Conservation (phyloP, 768 basidiomycete species). For the Pholiota conissans region DNA sequence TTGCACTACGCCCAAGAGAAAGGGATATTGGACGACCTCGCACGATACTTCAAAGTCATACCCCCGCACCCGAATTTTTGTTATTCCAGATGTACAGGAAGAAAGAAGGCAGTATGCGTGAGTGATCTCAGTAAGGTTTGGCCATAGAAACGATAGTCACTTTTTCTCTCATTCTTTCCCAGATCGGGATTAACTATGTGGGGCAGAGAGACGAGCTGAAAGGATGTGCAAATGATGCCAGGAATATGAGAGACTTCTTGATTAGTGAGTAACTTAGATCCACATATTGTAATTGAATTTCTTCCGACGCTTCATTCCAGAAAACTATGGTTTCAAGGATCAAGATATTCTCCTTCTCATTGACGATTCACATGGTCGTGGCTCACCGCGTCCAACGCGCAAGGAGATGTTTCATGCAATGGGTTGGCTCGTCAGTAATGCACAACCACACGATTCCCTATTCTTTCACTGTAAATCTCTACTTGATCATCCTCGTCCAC, state of each 20-base stretch:
- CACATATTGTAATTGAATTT: neutral
- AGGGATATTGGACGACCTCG: constrained; percentile 10
- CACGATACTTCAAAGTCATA: constrained; percentile 12
- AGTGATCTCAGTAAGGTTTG: too few relatives aligned
- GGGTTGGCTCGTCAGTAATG: constrained; percentile 65
- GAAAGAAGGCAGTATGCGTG: constrained; percentile 82
- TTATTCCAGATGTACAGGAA: constrained; percentile 80
- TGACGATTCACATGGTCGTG: constrained; percentile 43
- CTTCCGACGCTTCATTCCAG: constrained; percentile 7
- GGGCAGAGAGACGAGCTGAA: constrained; percentile 64
- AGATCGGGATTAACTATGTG: constrained; percentile 82
- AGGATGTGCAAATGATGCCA: constrained; percentile 84
- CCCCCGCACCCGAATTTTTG: constrained; percentile 40
- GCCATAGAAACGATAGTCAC: too few relatives aligned
- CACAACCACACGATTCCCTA: constrained; percentile 68
- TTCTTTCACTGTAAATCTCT: constrained; percentile 68
- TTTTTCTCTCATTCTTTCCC: neutral
- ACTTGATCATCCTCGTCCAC: neutral
- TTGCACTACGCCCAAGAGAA: neutral
- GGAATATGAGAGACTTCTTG: constrained; percentile 66
- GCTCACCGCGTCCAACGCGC: constrained; percentile 44
- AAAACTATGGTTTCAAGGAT: constrained; percentile 51
- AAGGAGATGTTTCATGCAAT: constrained; percentile 51
- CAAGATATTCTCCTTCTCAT: constrained; percentile 73
- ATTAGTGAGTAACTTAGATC: constrained; percentile 39